Conservation (phyloP, 768 basidiomycete species). For the Agaricus subrufescens region DNA sequence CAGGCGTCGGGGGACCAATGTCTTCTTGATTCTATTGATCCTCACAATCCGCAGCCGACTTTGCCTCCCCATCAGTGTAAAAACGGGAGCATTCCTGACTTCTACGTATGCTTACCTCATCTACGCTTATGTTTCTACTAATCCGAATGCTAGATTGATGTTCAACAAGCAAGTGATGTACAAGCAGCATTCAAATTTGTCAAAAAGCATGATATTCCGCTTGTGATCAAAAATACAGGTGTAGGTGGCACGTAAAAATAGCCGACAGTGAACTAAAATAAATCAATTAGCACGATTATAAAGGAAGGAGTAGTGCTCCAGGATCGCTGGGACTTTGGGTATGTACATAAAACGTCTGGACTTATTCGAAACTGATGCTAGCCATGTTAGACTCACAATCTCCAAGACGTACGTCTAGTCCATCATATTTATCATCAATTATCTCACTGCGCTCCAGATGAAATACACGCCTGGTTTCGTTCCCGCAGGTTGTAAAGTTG, state of each 20-base stretch:
- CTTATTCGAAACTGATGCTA: not conserved
- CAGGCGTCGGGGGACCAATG: constrained; percentile 41
- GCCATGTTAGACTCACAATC: constrained; percentile 30
- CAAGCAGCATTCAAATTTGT: constrained; percentile 40
- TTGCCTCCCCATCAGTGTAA: constrained; percentile 26
- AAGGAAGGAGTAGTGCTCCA: constrained; percentile 41
- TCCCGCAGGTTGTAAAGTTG: constrained; percentile 27
- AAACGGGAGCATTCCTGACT: constrained; percentile 31
- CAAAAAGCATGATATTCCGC: constrained; percentile 29
- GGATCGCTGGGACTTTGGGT: constrained; percentile 43
- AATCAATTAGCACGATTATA: constrained; percentile 39
- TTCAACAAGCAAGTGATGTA: constrained; percentile 33
- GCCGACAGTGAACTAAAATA: not conserved
- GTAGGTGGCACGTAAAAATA: constrained; percentile 22
- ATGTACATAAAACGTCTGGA: constrained; percentile 3
- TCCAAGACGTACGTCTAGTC: constrained; percentile 27
- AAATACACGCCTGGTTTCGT: constrained; percentile 28
- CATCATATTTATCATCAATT: not conserved
- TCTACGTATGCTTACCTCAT: constrained; percentile 24
- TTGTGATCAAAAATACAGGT: constrained; percentile 50
- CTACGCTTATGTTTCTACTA: constrained; percentile 1
- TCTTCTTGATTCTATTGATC: constrained; percentile 35
- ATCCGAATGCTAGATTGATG: constrained; percentile 31
- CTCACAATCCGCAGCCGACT: constrained; percentile 20
- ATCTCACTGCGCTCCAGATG: constrained; percentile 20